Percentiles rank a stretch among this genome's conserved stretches.
Conservation (phyloP, 805 yeast genomes). For the Starmerella roubikii region DNA sequence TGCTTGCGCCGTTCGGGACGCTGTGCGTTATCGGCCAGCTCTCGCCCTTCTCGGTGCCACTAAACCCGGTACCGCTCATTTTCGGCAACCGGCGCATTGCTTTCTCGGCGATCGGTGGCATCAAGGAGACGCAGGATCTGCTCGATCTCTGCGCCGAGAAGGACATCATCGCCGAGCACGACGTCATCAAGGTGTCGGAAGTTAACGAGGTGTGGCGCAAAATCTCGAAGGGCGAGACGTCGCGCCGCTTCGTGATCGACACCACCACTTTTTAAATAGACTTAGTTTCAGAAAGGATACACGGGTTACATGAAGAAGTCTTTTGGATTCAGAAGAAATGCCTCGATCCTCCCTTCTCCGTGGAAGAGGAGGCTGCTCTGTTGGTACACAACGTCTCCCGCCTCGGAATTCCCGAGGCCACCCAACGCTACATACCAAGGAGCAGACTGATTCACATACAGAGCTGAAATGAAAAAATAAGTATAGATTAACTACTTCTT, state of each 20-base stretch:
- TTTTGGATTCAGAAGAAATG: too few relatives aligned
- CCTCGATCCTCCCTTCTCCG: too few relatives aligned
- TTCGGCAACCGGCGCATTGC: constrained; percentile 29
- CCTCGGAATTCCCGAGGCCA: too few relatives aligned
- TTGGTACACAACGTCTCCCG: too few relatives aligned
- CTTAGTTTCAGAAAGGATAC: too few relatives aligned
- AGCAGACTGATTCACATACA: too few relatives aligned
- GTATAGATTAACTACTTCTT: constrained; percentile 1
- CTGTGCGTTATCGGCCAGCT: constrained; percentile 61
- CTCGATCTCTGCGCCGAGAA: constrained; percentile 49
- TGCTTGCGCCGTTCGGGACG: constrained; percentile 44
- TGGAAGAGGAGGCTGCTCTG: too few relatives aligned
- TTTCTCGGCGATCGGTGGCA: constrained; percentile 49
- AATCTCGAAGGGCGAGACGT: constrained; percentile 14
- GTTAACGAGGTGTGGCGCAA: constrained; percentile 16
- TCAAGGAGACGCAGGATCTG: constrained; percentile 52
- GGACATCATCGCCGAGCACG: constrained; percentile 49
- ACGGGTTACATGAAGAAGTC: too few relatives aligned
- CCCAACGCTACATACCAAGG: too few relatives aligned
- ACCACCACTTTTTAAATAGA: too few relatives aligned
- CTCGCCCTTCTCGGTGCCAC: constrained; percentile 22
- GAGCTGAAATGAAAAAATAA: background rate
- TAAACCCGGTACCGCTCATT: constrained; percentile 35
- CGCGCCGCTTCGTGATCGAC: constrained; percentile 20
- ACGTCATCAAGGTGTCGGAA: constrained; percentile 36